Percentiles rank a stretch among this genome's conserved stretches.
Evolutionary conservation across 257 asterid genomes (phyloP).

Genomic region (Capsicum rhomboideum): DNA sequence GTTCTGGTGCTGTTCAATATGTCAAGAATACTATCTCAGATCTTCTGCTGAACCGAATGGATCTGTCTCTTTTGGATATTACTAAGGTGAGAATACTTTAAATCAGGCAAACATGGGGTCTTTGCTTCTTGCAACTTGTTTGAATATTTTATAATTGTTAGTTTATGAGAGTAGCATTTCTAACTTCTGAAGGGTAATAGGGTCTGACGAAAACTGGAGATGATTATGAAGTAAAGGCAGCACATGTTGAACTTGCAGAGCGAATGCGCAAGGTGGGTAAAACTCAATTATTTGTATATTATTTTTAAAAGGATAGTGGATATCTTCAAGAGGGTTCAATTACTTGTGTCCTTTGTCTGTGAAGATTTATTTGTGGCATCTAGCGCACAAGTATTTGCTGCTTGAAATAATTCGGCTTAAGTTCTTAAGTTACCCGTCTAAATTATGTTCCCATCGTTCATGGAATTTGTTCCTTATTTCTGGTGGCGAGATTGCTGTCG

Average conservation of each 20-base stretch:
- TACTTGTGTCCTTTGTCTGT: neutral
- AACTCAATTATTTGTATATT: conserved; percentile 3
- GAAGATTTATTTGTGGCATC: neutral
- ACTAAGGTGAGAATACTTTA: conserved; percentile 57
- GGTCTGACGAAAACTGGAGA: conserved; percentile 98
- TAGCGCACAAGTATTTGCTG: neutral
- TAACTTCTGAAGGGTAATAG: conserved; percentile 21
- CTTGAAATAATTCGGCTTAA: neutral
- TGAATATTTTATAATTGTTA: neutral
- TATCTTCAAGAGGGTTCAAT: neutral
- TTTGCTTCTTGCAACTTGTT: conserved; percentile 1
- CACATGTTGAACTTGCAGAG: conserved; percentile 97
- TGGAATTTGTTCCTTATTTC: neutral
- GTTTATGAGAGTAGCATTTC: neutral
- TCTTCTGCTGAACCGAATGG: conserved; percentile 98
- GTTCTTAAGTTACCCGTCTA: neutral
- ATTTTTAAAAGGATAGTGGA: neutral
- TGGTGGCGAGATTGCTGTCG: neutral
- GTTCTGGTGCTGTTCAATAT: conserved; percentile 87
- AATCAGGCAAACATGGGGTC: neutral
- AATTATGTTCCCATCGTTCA: neutral
- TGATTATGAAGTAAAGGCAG: conserved; percentile 95
- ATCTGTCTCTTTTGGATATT: conserved; percentile 91
- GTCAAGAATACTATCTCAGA: conserved; percentile 91
- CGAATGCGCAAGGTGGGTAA: conserved; percentile 92